Conservation (phyloP, 1,139 yeast genomes). For the Pichiaceae sp. region DNA sequence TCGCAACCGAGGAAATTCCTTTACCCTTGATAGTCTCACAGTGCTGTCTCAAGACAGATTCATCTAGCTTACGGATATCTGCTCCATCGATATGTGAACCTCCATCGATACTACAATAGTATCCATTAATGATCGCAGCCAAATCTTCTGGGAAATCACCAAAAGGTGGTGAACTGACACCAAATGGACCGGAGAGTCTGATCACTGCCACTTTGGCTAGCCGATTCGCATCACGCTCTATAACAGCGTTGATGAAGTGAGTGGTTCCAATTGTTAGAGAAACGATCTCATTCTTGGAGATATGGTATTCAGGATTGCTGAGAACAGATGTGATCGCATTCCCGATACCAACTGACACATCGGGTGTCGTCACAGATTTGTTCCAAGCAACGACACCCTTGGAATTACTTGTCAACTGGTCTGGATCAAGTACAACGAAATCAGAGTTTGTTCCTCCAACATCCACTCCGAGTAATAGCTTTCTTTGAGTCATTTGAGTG, state of each 20-base stretch:
- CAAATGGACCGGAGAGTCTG: slow-evolving; percentile 25
- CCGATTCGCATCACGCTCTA: slow-evolving; percentile 25
- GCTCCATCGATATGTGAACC: slow-evolving; percentile 25
- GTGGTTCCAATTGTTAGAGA: slow-evolving; percentile 29
- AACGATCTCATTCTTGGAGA: slow-evolving; percentile 17
- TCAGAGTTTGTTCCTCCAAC: slow-evolving; percentile 46
- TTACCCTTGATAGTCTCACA: slow-evolving; percentile 16
- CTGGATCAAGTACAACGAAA: slow-evolving; percentile 33
- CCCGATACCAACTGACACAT: slow-evolving; percentile 35
- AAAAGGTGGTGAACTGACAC: slow-evolving; percentile 21
- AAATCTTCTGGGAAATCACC: slow-evolving; percentile 26
- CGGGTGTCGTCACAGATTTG: slow-evolving; percentile 34
- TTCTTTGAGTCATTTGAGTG: too few species aligned
- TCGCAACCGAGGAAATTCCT: slow-evolving; percentile 22
- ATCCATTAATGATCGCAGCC: slow-evolving; percentile 19
- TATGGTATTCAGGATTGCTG: slow-evolving; percentile 10
- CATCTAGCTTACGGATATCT: slow-evolving; percentile 20
- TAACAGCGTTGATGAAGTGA: slow-evolving; percentile 28
- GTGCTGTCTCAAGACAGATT: slow-evolving; percentile 17
- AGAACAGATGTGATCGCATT: slow-evolving; percentile 27
- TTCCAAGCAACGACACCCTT: slow-evolving; percentile 32
- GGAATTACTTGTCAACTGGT: slow-evolving; percentile 11
- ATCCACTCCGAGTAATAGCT: slow-evolving; percentile 32
- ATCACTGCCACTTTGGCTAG: slow-evolving; percentile 25
- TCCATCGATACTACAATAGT: slow-evolving; percentile 22